Conservation (phyloP, 345 rosid genomes). For the Eucalyptus cloeziana region DNA sequence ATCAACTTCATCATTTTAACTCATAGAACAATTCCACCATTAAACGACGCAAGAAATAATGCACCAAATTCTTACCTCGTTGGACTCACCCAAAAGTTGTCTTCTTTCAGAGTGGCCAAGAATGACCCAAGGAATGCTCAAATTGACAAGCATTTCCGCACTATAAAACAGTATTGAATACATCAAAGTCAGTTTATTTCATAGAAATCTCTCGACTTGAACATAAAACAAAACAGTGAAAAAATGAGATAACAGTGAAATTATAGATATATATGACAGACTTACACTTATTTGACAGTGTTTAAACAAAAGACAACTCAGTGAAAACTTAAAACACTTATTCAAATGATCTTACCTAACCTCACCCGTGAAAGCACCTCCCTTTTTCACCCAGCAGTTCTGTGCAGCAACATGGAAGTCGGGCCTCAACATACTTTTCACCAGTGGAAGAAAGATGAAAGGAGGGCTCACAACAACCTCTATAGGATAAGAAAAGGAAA, state of each 20-base stretch:
- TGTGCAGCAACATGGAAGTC: conserved; percentile 86
- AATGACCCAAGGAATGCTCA: conserved; percentile 86
- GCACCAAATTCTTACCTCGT: conserved; percentile 35
- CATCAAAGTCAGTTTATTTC: background rate
- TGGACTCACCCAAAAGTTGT: conserved; percentile 47
- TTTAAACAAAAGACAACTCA: background rate
- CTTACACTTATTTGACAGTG: background rate
- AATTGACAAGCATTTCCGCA: conserved; percentile 86
- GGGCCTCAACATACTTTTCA: conserved; percentile 47
- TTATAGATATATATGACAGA: background rate
- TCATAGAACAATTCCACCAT: background rate
- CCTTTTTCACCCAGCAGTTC: conserved; percentile 93
- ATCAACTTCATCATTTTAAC: background rate
- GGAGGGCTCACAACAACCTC: conserved; percentile 96
- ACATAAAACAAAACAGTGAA: background rate
- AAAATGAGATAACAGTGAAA: background rate
- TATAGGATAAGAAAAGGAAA: background rate
- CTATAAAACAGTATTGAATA: conserved; percentile 11
- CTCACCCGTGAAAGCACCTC: conserved; percentile 97
- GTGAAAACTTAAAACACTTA: background rate
- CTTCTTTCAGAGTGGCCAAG: conserved; percentile 95
- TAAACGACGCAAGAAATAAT: background rate
- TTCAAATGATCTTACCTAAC: conserved; percentile 37
- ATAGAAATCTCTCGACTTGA: background rate
- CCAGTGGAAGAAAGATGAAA: conserved; percentile 62